phyloP scores from a whole-genome alignment of 2,329 filamentous ascomycete species.

The Dactylonectria estremocensis region DNA sequence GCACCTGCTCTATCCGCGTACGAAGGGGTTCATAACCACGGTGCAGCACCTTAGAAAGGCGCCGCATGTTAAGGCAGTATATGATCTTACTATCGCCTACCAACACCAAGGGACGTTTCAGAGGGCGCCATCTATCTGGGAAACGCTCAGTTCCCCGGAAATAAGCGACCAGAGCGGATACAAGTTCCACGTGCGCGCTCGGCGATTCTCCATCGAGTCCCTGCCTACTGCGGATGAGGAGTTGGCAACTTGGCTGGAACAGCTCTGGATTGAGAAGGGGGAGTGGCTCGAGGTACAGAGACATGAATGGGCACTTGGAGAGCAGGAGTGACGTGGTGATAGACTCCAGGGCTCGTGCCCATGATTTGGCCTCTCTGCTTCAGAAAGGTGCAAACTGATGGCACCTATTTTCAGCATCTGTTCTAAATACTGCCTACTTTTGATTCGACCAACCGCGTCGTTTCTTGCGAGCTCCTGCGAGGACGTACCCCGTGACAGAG shows the following conservation, averaged over 20 bases:
- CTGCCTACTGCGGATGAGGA: constrained; percentile 64
- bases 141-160: constrained; percentile 60
- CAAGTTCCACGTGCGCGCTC: constrained; percentile 66
- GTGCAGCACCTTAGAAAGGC: constrained; percentile 69
- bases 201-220: constrained; percentile 64
- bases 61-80: constrained; percentile 67
- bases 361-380: background rate
- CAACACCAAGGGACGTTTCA: constrained; percentile 61
- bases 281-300: constrained; percentile 61
- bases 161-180: constrained; percentile 59
- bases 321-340: constrained; percentile 28
- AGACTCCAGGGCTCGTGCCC: constrained; percentile 14
- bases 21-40: constrained; percentile 73
- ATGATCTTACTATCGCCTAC: constrained; percentile 71
- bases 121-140: constrained; percentile 67
- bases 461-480: constrained; percentile 3
- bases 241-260: constrained; percentile 67
- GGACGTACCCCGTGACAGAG: background rate
- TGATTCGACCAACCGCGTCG: constrained; percentile 7
- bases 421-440: constrained; percentile 7
- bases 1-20: constrained; percentile 72
- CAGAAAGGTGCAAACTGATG: constrained; percentile 4
- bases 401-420: constrained; percentile 27
- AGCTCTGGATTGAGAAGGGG: constrained; percentile 68
- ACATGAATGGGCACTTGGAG: constrained; percentile 36